These are phyloP conservation scores for Sextonia rubra DNA, from an alignment of 164 flowering plant genomes.

Conservation along the genomic window DNA sequence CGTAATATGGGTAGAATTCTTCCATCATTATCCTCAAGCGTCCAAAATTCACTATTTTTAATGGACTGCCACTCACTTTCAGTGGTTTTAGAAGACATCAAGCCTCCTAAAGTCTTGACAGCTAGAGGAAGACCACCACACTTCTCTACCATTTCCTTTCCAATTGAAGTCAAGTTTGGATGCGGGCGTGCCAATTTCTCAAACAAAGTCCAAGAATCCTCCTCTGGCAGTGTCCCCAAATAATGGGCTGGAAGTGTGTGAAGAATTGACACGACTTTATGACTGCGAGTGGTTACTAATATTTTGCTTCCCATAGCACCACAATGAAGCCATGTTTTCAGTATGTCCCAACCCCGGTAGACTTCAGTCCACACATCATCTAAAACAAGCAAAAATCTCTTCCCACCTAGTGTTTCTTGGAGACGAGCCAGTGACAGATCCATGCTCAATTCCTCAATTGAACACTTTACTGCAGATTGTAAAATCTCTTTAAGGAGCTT, in stretches of 20 bases:
- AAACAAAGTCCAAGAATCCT: constrained; percentile 9
- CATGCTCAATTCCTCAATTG: background rate
- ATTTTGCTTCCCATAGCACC: constrained; percentile 7
- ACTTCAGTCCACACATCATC: constrained; percentile 12
- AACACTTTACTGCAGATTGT: background rate
- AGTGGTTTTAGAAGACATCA: background rate
- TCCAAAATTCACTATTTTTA: background rate
- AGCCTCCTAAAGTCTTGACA: background rate
- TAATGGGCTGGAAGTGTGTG: background rate
- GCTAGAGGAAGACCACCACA: constrained; percentile 13
- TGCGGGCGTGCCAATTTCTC: background rate
- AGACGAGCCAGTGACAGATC: background rate
- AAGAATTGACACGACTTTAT: background rate
- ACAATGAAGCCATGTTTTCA: background rate
- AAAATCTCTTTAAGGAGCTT: background rate
- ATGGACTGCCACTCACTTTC: constrained; percentile 3
- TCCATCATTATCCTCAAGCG: background rate
- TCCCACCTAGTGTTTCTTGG: background rate
- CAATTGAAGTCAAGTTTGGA: background rate
- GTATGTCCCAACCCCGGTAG: background rate
- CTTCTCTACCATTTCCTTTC: constrained; percentile 2
- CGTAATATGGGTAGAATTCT: background rate
- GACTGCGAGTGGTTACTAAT: constrained; percentile 6
- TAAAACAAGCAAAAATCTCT: constrained; percentile 9
- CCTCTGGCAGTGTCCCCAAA: background rate